Conservation (phyloP, 1,284 basidiomycete species). For the Microbotryomycetes sp. region DNA sequence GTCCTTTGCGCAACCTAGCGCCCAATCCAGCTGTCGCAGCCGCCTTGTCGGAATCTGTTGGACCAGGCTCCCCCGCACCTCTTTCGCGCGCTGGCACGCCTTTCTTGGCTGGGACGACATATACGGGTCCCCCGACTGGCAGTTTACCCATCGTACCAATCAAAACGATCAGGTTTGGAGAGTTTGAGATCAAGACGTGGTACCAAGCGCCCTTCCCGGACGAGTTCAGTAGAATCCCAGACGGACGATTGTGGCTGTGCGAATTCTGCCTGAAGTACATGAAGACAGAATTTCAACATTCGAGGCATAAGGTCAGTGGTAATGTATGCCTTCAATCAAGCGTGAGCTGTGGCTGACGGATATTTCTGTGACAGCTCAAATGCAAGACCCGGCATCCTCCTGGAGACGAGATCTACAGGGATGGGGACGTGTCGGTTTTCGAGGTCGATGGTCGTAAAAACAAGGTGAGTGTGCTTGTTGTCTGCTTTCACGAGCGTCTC, state of each 20-base stretch:
- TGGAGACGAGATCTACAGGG: constrained; percentile 96
- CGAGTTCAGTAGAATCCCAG: constrained; percentile 88
- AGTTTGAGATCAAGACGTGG: constrained; percentile 95
- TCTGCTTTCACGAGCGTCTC: background rate
- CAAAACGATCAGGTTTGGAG: constrained; percentile 83
- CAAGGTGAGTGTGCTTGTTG: constrained; percentile 53
- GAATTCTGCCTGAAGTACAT: constrained; percentile 98
- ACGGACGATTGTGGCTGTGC: constrained; percentile 92
- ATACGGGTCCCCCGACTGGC: constrained; percentile 34
- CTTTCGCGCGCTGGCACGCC: background rate
- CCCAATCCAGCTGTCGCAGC: background rate
- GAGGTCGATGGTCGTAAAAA: constrained; percentile 98
- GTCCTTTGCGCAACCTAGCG: background rate
- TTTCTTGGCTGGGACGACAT: constrained; percentile 11
- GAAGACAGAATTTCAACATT: constrained; percentile 85
- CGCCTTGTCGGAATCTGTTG: background rate
- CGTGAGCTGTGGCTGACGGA: constrained; percentile 4
- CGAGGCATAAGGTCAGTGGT: constrained; percentile 68
- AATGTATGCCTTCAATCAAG: background rate
- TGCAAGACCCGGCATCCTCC: constrained; percentile 93
- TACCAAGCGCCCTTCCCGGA: constrained; percentile 98
- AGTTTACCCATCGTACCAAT: constrained; percentile 45
- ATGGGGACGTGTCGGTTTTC: constrained; percentile 80
- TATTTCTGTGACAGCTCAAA: constrained; percentile 60
- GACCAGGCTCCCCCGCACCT: background rate